A percentile compares a stretch with the other conserved stretches of the same genome.
Evolutionary conservation across 1,284 basidiomycete species (phyloP).

Genomic region (Flammula alnicola): DNA sequence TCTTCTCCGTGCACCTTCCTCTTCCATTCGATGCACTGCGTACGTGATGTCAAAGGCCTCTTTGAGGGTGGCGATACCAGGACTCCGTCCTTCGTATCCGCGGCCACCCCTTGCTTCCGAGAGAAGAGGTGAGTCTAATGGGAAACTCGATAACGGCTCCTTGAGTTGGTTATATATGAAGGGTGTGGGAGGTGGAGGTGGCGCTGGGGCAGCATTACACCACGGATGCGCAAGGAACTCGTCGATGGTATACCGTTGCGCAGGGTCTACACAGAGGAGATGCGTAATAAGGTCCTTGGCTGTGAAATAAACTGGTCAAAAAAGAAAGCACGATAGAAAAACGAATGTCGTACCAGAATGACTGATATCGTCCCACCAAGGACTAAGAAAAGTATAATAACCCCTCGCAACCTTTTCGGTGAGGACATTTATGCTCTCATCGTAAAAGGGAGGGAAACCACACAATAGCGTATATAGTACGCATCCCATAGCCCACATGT

Average conservation of each 20-base stretch:
- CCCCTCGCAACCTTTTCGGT: constrained; percentile 99
- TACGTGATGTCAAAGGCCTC: constrained; percentile 99
- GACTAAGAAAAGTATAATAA: constrained; percentile 97
- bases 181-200: constrained; percentile 66
- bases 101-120: constrained; percentile 78
- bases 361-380: constrained; percentile 99
- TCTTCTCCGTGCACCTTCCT: constrained; percentile 88
- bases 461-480: constrained; percentile 99
- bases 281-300: constrained; percentile 97
- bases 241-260: constrained; percentile 95
- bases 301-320: constrained; percentile 30
- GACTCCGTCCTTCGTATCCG: constrained; percentile 80
- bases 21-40: constrained; percentile 99
- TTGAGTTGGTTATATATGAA: constrained; percentile 44
- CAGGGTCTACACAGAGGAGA: constrained; percentile 94
- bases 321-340: neutral
- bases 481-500: constrained; percentile 99
- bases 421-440: constrained; percentile 97
- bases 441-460: constrained; percentile 98
- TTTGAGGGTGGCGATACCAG: constrained; percentile 90
- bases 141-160: constrained; percentile 34
- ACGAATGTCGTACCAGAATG: constrained; percentile 58
- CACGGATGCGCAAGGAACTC: constrained; percentile 98
- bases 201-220: constrained; percentile 76
- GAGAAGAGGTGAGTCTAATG: constrained; percentile 92